Base-by-base conservation (phyloP, 345 rosid species). In the Clarkia xantiana region DNA sequence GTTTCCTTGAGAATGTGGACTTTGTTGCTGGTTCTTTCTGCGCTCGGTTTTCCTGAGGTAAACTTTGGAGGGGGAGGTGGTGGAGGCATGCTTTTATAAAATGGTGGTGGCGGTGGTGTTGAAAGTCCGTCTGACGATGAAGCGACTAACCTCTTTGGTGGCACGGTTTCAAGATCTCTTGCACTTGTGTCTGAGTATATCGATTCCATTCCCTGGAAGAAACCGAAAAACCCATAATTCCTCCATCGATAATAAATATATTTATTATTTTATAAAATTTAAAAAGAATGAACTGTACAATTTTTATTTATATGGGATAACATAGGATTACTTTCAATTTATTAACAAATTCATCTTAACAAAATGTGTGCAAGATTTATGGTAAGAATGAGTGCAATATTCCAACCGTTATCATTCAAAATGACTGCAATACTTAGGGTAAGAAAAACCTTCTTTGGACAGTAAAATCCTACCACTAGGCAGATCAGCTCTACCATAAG, bases 11-110 rank as follows among this genome's bases (percentile, higher is more conserved):
- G 15, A 55, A 46, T 18, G 15, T 17, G 49, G 45, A 29, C 8
- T 29, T 41, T 62, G 53, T 55, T 54, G 22, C 39, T 22, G 17
- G 14, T 10, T 20, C 14, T 44, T 7, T 60, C 57, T 1, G 8
- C 29, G 25, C 13, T 15, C 9, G 45, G 17, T 52, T 38, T 54
- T 20, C 70, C 42, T 6, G 75, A 52, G 11, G 54, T 62, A 58
- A 80, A 71, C 50, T 79, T 74, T 18, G 85, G 87, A 15, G 76
- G 77, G 0, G 75, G 74, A 1, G 65, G 82, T n/a, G 74, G 83
- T 2, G 73, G 76, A 11, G 63, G 69, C 73, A 71, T 76, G 59
- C 64, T 56, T 66, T 63, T 63, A 23, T 23, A 23, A 6, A n/a
- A n/a, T n/a, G n/a, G n/a, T n/a, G 29, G 29, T 56, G 80, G 74